These are phyloP conservation scores for Lichtheimia corymbifera DNA, from an alignment of 371 early-diverging fungal species.

Conservation along the genomic window DNA sequence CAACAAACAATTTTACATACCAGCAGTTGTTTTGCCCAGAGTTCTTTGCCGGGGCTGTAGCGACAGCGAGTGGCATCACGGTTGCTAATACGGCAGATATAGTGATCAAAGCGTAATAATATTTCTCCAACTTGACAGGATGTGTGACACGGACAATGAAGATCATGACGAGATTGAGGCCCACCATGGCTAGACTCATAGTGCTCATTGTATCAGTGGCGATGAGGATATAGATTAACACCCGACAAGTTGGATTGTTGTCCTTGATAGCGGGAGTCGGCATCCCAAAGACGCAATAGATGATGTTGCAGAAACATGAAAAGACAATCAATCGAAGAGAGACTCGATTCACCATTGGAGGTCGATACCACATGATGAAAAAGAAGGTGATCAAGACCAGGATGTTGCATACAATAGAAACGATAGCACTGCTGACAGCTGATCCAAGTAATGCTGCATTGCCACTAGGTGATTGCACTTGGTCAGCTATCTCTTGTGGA, in stretches of 20 bases:
- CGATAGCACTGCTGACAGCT: neutral
- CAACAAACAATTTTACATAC: neutral
- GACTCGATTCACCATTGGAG: constrained; percentile 28
- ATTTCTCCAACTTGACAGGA: constrained; percentile 27
- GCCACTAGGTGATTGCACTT: no score
- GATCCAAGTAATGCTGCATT: no score
- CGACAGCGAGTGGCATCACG: constrained; percentile 15
- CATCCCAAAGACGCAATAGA: constrained; percentile 21
- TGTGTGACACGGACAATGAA: constrained; percentile 26
- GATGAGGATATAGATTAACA: constrained; percentile 18
- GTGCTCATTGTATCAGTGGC: constrained; percentile 32
- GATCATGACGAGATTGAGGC: constrained; percentile 35
- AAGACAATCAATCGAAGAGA: constrained; percentile 37
- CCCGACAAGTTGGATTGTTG: constrained; percentile 14
- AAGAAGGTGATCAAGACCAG: constrained; percentile 20
- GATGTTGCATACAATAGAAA: constrained; percentile 19
- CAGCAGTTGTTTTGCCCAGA: neutral
- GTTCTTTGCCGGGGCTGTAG: neutral
- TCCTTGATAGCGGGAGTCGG: constrained; percentile 9
- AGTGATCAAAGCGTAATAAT: constrained; percentile 24
- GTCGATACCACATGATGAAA: constrained; percentile 23
- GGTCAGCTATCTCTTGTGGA: no score
- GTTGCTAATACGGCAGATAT: constrained; percentile 15
- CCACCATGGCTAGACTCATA: constrained; percentile 35
- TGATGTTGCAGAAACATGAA: constrained; percentile 20